Conservation (phyloP, 2,329 filamentous ascomycete species). For the Aspergillus eucalypticola region DNA sequence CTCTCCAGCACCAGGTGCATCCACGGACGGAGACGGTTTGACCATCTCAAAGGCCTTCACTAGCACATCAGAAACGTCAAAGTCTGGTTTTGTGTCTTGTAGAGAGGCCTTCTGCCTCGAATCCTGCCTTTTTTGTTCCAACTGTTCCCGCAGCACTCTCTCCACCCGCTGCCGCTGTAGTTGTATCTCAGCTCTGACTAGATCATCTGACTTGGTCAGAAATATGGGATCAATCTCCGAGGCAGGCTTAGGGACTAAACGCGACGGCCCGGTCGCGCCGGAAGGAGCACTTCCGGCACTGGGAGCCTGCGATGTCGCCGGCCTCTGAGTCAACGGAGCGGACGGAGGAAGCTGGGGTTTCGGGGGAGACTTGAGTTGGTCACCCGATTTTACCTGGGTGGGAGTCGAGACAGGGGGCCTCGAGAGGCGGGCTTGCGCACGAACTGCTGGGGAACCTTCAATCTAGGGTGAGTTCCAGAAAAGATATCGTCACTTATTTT, state of each 20-base stretch:
- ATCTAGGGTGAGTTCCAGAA: conserved; percentile 65
- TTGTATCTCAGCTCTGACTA: conserved; percentile 78
- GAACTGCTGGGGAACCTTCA: conserved; percentile 59
- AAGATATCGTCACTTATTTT: conserved; percentile 78
- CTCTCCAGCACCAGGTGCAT: conserved; percentile 57
- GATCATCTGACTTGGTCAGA: conserved; percentile 80
- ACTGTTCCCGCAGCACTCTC: conserved; percentile 71
- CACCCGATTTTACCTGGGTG: conserved; percentile 30
- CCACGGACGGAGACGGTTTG: conserved; percentile 63
- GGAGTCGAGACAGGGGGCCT: conserved; percentile 33
- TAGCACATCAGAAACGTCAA: conserved; percentile 73
- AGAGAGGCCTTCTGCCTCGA: conserved; percentile 51
- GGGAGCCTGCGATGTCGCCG: conserved; percentile 22
- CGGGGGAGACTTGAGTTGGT: conserved; percentile 20
- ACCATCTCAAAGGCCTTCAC: conserved; percentile 70
- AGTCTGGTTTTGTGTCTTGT: conserved; percentile 60
- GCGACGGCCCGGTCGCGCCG: conserved; percentile 31
- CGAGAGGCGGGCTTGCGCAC: conserved; percentile 43
- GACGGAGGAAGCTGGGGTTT: conserved; percentile 17
- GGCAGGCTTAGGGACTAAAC: conserved; percentile 50
- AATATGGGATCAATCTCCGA: conserved; percentile 79
- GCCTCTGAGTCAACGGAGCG: conserved; percentile 22
- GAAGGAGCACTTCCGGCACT: conserved; percentile 23
- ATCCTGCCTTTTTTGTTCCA: conserved; percentile 62
- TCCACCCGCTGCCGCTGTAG: conserved; percentile 81